These are phyloP conservation scores for Tagetes patula DNA, from an alignment of 129 eudicot species.

Conservation along the genomic window DNA sequence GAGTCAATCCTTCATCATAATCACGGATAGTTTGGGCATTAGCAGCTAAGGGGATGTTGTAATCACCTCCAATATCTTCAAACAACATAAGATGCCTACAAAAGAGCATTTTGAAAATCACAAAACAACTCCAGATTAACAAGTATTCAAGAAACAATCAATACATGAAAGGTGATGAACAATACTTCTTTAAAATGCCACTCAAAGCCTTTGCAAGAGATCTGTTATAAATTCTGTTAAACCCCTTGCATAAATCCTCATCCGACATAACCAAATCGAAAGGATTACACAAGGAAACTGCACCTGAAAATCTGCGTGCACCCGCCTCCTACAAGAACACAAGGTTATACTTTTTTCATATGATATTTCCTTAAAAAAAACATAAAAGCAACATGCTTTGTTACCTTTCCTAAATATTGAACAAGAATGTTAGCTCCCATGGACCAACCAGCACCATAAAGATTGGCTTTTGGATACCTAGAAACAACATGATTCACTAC, in stretches of 20 bases:
- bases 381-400: not conserved
- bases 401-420: slow-evolving; percentile 73
- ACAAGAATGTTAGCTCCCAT: slow-evolving; percentile 81
- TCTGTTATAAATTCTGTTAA: slow-evolving; percentile 62
- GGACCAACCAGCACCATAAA: slow-evolving; percentile 82
- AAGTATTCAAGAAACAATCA: not conserved
- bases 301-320: slow-evolving; percentile 69
- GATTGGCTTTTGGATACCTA: slow-evolving; percentile 64
- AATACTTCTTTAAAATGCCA: slow-evolving; percentile 62
- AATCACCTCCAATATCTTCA: slow-evolving; percentile 73
- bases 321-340: slow-evolving; percentile 57
- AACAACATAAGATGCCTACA: slow-evolving; percentile 71
- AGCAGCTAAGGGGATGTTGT: slow-evolving; percentile 61
- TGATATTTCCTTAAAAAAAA: not conserved
- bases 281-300: slow-evolving; percentile 81
- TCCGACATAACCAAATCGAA: slow-evolving; percentile 76
- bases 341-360: not conserved
- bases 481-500: slow-evolving; percentile 55
- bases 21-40: slow-evolving; percentile 66
- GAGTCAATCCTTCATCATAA: slow-evolving; percentile 71
- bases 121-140: slow-evolving; percentile 2
- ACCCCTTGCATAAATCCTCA: slow-evolving; percentile 69
- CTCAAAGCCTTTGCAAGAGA: slow-evolving; percentile 69
- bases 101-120: not conserved
- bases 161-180: not conserved